Evolutionary conservation across 768 basidiomycete genomes (phyloP), one percentile per base, ranked within the genome.

Genomic region (Macrolepiota albuminosa): DNA sequence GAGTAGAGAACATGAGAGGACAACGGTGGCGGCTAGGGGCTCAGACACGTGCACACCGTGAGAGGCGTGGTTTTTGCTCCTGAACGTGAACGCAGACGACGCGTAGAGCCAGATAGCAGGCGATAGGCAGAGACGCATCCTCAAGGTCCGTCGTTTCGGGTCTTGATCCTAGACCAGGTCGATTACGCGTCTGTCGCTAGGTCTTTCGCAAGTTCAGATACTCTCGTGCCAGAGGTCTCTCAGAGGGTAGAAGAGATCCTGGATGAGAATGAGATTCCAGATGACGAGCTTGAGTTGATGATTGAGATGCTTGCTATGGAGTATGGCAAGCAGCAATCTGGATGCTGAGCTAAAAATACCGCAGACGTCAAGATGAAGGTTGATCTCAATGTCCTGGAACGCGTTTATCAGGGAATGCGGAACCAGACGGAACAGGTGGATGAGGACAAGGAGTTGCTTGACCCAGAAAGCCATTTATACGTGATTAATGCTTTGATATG

Each of bases 401-500:
- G 91, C 65, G 90, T 92, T 8, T 93, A 93, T 61, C 86, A 89
- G 53, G 72, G 80, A 1, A 78, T 93, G 59, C 88, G 91, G 69
- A 84, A 84, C 56, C 83, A 86, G 67, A 85, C 83, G 14, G 78
- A 82, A 60, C 72, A 75, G 31, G 71, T 77, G 8, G 73, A 72
- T 39, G 68, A 75, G 42, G 84, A 85, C 63, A 82, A 83, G 43
- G 88, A 90, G 47, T 70, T 82, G 8, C 77, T 94, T 29, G 92
- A 95, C 64, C 87, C 90, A 6, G 88, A 93, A 36, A 86, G 81
- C 45, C 91, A 97, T 69, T 73, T 98, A 33, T 84, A 86, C 66
- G 78, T 98, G 63, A 77, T 98, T 33, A 86, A 96, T 70, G 88
- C 96, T 96, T 94, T 67, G 94, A 96, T 55, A 98, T 98, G 95